phyloP scores from a whole-genome alignment of 768 basidiomycete species.

The Rhodosporidiobolus odoratus region DNA sequence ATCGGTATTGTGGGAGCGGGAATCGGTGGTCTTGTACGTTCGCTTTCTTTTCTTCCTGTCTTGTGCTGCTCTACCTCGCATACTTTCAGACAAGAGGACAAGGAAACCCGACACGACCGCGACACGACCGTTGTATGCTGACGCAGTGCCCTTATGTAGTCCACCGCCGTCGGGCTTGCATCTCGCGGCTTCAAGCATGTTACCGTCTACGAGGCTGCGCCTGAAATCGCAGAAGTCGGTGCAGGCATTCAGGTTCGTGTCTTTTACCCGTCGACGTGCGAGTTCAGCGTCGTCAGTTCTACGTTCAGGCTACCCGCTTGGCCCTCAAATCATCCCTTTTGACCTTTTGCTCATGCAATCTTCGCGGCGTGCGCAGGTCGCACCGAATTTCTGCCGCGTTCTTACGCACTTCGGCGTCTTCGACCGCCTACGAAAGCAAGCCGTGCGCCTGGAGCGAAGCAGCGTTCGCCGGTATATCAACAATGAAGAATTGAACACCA shows the following conservation, averaged over 20 bases:
- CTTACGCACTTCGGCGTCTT: constrained; percentile 45
- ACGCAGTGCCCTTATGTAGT: neutral
- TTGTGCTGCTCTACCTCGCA: neutral
- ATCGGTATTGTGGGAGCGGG: constrained; percentile 14
- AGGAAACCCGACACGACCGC: too few relatives aligned
- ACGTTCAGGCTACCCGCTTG: too few relatives aligned
- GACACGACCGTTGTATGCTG: too few relatives aligned
- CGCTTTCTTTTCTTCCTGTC: neutral
- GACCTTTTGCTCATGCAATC: neutral
- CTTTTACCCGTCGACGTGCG: constrained; percentile 40
- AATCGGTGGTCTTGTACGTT: constrained; percentile 13
- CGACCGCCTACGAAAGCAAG: constrained; percentile 43
- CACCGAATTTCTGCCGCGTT: constrained; percentile 47
- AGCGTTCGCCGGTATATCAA: constrained; percentile 43
- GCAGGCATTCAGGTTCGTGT: constrained; percentile 45
- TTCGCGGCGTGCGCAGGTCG: too few relatives aligned
- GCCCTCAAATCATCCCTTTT: too few relatives aligned
- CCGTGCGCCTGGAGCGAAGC: constrained; percentile 43
- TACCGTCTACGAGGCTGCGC: constrained; percentile 12
- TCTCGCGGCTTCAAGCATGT: constrained; percentile 4
- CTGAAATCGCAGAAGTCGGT: constrained; percentile 41
- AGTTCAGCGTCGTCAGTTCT: too few relatives aligned
- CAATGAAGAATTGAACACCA: constrained; percentile 45
- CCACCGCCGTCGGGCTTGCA: constrained; percentile 4
- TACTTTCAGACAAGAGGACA: too few relatives aligned